Base-by-base conservation (phyloP, 2,329 filamentous ascomycete genomes). In the Penicillium freii region DNA sequence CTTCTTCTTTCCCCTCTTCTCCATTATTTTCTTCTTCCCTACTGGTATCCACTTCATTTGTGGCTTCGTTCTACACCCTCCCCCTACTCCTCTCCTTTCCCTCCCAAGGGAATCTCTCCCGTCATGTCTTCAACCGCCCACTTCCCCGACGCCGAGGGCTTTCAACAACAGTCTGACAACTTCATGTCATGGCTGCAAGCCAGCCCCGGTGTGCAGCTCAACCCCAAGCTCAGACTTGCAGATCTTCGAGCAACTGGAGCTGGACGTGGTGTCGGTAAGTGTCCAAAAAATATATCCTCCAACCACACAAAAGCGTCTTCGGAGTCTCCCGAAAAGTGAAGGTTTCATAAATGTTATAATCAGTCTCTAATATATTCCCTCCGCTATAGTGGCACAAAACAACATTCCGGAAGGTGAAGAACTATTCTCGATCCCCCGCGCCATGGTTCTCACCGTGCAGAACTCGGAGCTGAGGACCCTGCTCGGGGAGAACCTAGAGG, bases 391-490 rank as follows among this genome's bases (percentile, higher is more conserved):
- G 66, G 89, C 91, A 27, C 82, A 77, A 23, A 72, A 81, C 57
- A 84, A 91, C 61, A 90, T 96, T 53, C 76, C 80, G 19, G 82
- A 89, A 65, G 89, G 92, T 59, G 90, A 91, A 56, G 83, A 88
- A 47, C 82, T 96, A 43, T 96, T 96, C 78, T 87, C 85, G 46
- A 89, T 96, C 60, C 91, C 91, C 2, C 85, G 89, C 60, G 76
- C 79, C 46, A 79, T 83, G 49, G 87, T 96, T 61, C 84, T 96
- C 69, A 89, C 84, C 64, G 79, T 84, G 23, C 82, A 88, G 69
- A 95, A 89, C 40, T 94, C 91, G 1, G 80, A 82, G 47, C 79
- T 96, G 31, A 81, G 82, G 25, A 77, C 73, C 65, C 80, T 78
- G 72, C 80, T 87, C 23, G 81, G 85, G 0, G 73, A 80, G 45